Base-by-base conservation (phyloP, 768 basidiomycete species). In the Trametopsis cervina region DNA sequence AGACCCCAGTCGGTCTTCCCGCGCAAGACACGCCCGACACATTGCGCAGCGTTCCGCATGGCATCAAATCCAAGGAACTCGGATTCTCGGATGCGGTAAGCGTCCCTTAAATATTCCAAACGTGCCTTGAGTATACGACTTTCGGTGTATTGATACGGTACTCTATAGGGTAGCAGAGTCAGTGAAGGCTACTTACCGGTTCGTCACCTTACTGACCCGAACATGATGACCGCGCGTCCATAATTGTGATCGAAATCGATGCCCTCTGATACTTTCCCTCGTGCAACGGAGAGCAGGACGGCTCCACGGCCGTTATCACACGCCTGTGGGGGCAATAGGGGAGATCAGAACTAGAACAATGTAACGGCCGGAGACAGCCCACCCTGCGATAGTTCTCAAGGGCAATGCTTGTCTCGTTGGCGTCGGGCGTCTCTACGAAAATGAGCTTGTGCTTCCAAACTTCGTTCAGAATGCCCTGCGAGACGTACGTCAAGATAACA, bases 171-270 rank as follows among this genome's bases (percentile, higher is more conserved):
- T 33, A 33, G 15, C 29, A 33, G 29, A 7, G 15, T 33, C 29
- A 33, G 29, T 33, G 29, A 33, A 33, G 29, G 15, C 9, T 37
- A 17, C 36, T 45, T 27, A 26, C 27, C 21, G 33, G 46, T 18
- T 10, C 18, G 36, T 36, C 35, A n/a, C n/a, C n/a, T n/a, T 65
- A 64, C 76, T 46, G 63, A 92, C 90, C 96, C 96, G 70, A 99
- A 98, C 96, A 99, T 97, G 64, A 99, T 92, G 63, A 98, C 93
- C 56, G 96, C 96, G 42, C 96, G 80, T 1, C 96, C 96, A 62
- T 98, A 99, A 64, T 99, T 97, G 67, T 99, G 96, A 63, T 99
- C 96, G 60, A 99, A 99, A 80, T 99, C 96, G 59, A 99, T 99
- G n/a, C 96, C 96, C 67, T 99, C 96, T 0, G 96, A 98, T 0